Evolutionary conservation across 129 eudicot species (phyloP), one percentile per base, ranked within the genome.

Genomic region (Flaveria sonorensis): DNA sequence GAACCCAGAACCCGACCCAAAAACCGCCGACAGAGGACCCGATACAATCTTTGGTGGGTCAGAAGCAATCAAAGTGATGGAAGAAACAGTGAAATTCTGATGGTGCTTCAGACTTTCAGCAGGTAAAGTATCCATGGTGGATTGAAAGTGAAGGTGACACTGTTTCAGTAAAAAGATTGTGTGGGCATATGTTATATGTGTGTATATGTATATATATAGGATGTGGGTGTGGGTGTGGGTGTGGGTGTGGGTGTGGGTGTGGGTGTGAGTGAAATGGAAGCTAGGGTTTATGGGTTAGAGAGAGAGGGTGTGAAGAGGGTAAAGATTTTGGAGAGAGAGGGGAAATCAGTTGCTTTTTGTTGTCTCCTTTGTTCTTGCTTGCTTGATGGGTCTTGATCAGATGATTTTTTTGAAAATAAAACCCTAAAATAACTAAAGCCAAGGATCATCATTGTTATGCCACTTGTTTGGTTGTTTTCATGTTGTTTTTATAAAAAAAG

Each of bases 1-100:
- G 45, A 74, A 77, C 6, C 86, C 88, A 9, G 86, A 82, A 21
- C 71, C 84, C 18, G 87, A 72, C 53, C 80, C 32, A 42, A 90
- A 87, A 64, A 69, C 67, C 12, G 90, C 96, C 23, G 86, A 77
- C 8, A 80, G 63, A 11, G 87, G 85, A 26, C 86, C 82, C 23
- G 88, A 51, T 0, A 86, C 50, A 3, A 70, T 28, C 11, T 85
- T 45, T 1, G 78, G 60, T 18, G 84, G 80, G 24, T 81, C 72
- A 62, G 85, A 82, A 39, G 88, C 82, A 28, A 90, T 87, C 65
- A 85, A 82, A 79, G 79, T 79, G 24, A 87, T 63, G 1, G 90
- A 81, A 5, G 80, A 85, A 36, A 85, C 71, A 20, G 76, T 67
- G 87, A 90, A 87, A 53, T 77, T 86, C 15, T 76, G 80, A 32